Evolutionary conservation across 768 basidiomycete species (phyloP), one percentile per base, ranked within the genome.

Genomic region (Mycena haematopus): DNA sequence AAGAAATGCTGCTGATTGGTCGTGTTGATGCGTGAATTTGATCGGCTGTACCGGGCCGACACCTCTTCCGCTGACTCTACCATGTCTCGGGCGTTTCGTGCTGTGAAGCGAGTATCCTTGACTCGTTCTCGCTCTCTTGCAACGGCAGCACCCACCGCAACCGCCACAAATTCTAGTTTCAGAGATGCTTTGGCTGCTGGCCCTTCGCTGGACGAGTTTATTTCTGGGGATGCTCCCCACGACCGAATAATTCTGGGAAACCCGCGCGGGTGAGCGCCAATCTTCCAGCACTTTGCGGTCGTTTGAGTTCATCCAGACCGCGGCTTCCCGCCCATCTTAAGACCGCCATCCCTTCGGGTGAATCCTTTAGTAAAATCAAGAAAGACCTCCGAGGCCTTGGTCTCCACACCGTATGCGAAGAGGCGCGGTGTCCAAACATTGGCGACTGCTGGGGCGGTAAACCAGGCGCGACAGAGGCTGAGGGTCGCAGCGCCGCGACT

Each of bases 361-460:
- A 81, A 13, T 94, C 95, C 2, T 99, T 90, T 75, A 89, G 86
- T 66, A 93, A 87, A 71, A 98, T 99, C 66, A 98, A 96, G 84
- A 92, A 90, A 68, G 97, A 99, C 75, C 82, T 99, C 15, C 82
- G 97, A 55, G 96, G 96, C 2, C 84, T 99, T 2, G 86, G 86
- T 9, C 80, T 99, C 51, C 95, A 97, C 71, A 99, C 97, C 0
- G 97, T 99, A 2, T 99, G 97, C 71, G 97, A 99, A 76, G 97
- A 99, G 74, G 97, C 97, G 36, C 85, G 96, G 65, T 99, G 97
- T 80, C 97, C 97, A 0, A 99, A 99, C 71, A 98, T 99, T 58
- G 97, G 96, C n/a, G 96, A 99, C 71, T 99, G 97, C 71, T 99
- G 97, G 97, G 95, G 97, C 44, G 95, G 95, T 10, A 89, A 88